Conservation (phyloP, 176 grass and related monocot genomes). For the Hordeum vulgare region MorexV3_pseudomolecules_assembly NC_058521.1:25456188-25456687, state of each 20-base stretch:
- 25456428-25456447: too few species aligned
- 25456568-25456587: neutral
- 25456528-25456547: neutral
- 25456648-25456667: neutral
- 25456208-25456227: neutral
- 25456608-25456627: neutral
- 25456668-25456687: neutral
- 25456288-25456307: neutral
- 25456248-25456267: neutral
- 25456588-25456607: neutral
- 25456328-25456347: neutral
- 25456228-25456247: neutral
- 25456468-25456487: neutral
- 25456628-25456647: neutral
- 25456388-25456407: neutral
- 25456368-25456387: neutral
- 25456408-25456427: too few species aligned
- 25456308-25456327: neutral
- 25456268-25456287: neutral
- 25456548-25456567: too few species aligned
- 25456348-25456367: neutral
- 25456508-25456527: neutral
- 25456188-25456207: neutral
- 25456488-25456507: neutral
- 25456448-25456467: too few species aligned